Conservation (phyloP, 2,329 filamentous ascomycete genomes). For the Aspergillus aculeatus region DNA sequence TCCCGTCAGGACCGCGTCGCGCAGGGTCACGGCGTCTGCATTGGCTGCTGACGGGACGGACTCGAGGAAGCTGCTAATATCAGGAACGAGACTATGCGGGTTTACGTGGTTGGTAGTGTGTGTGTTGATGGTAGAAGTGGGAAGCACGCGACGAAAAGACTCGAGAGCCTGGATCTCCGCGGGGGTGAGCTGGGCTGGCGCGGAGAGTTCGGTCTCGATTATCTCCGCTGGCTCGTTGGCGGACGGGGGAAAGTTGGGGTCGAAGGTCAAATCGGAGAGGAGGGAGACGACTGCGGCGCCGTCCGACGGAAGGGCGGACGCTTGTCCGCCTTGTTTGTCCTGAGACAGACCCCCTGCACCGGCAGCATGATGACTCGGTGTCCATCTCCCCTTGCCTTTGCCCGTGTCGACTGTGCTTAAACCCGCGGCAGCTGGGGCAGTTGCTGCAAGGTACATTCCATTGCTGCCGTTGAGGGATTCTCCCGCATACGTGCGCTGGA, state of each 20-base stretch:
- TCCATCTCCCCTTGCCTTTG: constrained; percentile 5
- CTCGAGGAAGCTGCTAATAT: constrained; percentile 34
- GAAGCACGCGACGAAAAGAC: constrained; percentile 29
- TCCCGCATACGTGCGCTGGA: constrained; percentile 19
- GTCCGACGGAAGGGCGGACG: constrained; percentile 30
- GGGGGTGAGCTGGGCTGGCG: constrained; percentile 21
- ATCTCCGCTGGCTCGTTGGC: constrained; percentile 27
- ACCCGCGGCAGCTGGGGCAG: background rate
- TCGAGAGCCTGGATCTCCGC: constrained; percentile 32
- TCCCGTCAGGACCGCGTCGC: constrained; percentile 30
- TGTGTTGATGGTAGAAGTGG: background rate
- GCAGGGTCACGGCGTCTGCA: constrained; percentile 20
- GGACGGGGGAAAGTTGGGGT: constrained; percentile 25
- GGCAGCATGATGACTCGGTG: background rate
- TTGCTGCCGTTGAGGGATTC: background rate
- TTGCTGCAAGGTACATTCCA: background rate
- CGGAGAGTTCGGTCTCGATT: constrained; percentile 22
- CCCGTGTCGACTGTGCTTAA: background rate
- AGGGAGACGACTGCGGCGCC: constrained; percentile 45
- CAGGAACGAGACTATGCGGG: constrained; percentile 32
- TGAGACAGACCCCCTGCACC: background rate
- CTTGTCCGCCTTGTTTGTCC: constrained; percentile 1
- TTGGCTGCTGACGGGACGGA: constrained; percentile 18
- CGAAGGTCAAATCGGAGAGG: constrained; percentile 35
- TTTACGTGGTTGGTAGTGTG: constrained; percentile 24